Evolutionary conservation across 257 asterid genomes (phyloP).

Genomic region (Solanum lycopersicoides): DNA sequence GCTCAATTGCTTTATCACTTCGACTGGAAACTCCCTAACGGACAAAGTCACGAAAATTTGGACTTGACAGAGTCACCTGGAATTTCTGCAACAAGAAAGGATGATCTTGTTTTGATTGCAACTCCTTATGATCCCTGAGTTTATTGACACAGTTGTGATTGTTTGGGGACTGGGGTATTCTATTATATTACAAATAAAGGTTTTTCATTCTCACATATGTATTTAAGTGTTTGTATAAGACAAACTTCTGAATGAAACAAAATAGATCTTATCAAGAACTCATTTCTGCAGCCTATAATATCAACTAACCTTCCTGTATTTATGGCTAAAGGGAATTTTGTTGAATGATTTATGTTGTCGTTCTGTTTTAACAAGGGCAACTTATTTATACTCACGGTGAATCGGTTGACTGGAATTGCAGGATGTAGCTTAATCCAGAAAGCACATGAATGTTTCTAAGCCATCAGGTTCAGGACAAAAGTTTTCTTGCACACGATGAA

Average conservation of each 20-base stretch:
- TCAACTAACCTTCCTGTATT: no score
- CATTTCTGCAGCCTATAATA: no score
- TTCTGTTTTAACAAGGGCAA: no score
- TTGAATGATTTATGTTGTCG: no score
- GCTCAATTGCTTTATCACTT: conserved; percentile 10
- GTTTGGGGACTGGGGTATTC: no score
- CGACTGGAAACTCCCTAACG: conserved; percentile 8
- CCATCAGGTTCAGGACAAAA: neutral
- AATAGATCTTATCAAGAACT: no score
- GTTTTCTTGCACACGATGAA: neutral
- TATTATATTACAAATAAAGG: no score
- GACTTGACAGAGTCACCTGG: neutral
- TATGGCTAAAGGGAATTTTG: no score
- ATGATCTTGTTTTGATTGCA: conserved; percentile 4
- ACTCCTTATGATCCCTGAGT: neutral
- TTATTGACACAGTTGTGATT: neutral
- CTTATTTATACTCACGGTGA: no score
- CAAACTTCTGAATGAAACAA: neutral
- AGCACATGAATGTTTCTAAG: neutral
- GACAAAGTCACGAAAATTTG: neutral
- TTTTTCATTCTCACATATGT: neutral
- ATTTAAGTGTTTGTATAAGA: neutral
- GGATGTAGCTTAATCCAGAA: neutral
- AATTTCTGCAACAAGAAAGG: conserved; percentile 1
- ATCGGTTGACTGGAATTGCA: no score